Evolutionary conservation across 495 filamentous ascomycete species (phyloP), one percentile per base, ranked within the genome.

Genomic region (Thermothielavioides terrestris): DNA sequence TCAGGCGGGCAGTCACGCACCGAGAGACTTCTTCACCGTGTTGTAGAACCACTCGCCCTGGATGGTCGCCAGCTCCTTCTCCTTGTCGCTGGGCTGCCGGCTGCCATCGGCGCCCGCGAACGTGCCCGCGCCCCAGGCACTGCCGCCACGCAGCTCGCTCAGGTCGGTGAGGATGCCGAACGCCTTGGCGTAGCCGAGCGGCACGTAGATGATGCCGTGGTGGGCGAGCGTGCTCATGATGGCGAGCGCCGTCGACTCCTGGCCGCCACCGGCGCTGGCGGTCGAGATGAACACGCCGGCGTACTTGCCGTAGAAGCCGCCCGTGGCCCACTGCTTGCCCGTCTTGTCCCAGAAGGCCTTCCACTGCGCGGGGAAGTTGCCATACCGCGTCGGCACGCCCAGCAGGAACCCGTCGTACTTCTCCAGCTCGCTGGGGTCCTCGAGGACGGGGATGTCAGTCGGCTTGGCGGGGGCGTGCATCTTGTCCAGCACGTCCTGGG

Each of bases 281-380:
- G 87, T 91, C 43, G 82, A 86, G 68, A 99, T 63, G 79, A 99
- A 99, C 40, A 96, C 49, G 65, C 92, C 91, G 42, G 84, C 92
- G 56, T 86, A 85, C 79, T 97, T 99, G 70, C 88, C 88, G 74
- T 79, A 84, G 77, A 78, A 89, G 55, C 77, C 83, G 52, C 90
- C 88, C 15, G 67, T 63, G 31, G 66, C 57, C 84, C 85, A 88
- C 59, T 85, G 83, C 62, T 76, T 70, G 60, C 88, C 88, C 22
- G 85, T 86, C 67, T 77, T 74, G 75, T 94, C 87, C 84, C 83
- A 89, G 78, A 89, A 94, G 36, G 81, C 58, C 77, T 90, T 96
- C 85, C 85, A 97, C 72, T 98, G 92, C 23, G 84, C 89, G 34
- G 92, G 90, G 78, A 95, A 94, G 81, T 95, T 99, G 66, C 92